phyloP scores from a whole-genome alignment of 805 yeast genomes.

The Suhomyces pyralidae region DNA sequence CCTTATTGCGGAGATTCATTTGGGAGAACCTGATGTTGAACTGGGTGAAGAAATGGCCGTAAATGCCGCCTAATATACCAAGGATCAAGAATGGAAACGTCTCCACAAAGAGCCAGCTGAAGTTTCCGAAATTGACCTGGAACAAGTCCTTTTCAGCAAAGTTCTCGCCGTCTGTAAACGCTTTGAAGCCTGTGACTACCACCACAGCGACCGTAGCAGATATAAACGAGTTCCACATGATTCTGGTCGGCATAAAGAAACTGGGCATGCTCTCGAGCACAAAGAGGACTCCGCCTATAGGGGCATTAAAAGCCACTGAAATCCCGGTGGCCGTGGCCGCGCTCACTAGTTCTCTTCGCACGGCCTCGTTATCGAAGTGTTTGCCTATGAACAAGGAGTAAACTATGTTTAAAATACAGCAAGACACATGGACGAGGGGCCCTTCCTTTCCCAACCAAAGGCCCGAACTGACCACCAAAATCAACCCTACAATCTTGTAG shows the following conservation, averaged over 20 bases:
- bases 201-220: slow-evolving; percentile 73
- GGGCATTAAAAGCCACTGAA: slow-evolving; percentile 81
- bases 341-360: slow-evolving; percentile 60
- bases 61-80: slow-evolving; percentile 68
- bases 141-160: slow-evolving; percentile 49
- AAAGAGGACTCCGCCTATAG: slow-evolving; percentile 84
- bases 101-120: slow-evolving; percentile 72
- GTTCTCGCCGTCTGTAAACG: slow-evolving; percentile 39
- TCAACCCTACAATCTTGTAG: slow-evolving; percentile 55
- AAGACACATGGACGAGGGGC: slow-evolving; percentile 77
- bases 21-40: slow-evolving; percentile 38
- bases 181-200: slow-evolving; percentile 43
- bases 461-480: slow-evolving; percentile 70
- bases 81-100: slow-evolving; percentile 66
- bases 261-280: slow-evolving; percentile 67
- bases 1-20: slow-evolving; percentile 30
- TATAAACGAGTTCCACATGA: slow-evolving; percentile 83
- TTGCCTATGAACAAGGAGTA: slow-evolving; percentile 30
- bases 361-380: slow-evolving; percentile 51
- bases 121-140: slow-evolving; percentile 63
- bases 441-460: slow-evolving; percentile 86
- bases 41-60: slow-evolving; percentile 53
- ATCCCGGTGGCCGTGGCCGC: slow-evolving; percentile 85
- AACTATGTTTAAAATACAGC: slow-evolving; percentile 48
- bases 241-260: slow-evolving; percentile 57